These are phyloP conservation scores for Pestalotiopsis sp. DNA, from an alignment of 2,329 filamentous ascomycete species.

Conservation along the genomic window DNA sequence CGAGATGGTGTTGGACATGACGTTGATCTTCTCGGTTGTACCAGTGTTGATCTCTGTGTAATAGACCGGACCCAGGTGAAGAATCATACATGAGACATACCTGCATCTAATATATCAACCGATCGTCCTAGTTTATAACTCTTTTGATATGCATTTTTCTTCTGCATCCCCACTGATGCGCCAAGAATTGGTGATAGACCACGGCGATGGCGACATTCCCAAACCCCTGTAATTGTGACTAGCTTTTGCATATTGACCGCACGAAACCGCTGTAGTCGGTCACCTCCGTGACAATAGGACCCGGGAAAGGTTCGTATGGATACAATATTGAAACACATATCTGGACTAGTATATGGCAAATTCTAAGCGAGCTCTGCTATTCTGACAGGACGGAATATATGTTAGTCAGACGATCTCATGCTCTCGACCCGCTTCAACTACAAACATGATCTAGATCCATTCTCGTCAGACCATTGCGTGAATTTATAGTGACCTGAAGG, in stretches of 20 bases:
- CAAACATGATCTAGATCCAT: background rate
- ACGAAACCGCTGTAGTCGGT: background rate
- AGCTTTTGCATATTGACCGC: background rate
- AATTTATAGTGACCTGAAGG: too few relatives aligned
- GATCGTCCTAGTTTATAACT: background rate
- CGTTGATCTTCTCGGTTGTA: background rate
- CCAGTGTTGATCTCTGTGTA: background rate
- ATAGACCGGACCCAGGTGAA: background rate
- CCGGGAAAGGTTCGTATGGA: background rate
- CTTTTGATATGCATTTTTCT: background rate
- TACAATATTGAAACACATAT: background rate
- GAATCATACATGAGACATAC: background rate
- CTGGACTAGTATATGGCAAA: background rate
- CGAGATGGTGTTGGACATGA: background rate
- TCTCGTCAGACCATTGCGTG: too few relatives aligned
- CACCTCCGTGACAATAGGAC: background rate
- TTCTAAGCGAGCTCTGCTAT: background rate
- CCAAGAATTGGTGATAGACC: conserved; percentile 10
- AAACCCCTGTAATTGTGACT: conserved; percentile 5
- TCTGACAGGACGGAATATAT: background rate
- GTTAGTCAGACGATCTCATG: background rate
- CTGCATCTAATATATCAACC: background rate
- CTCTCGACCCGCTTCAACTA: background rate
- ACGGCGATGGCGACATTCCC: conserved; percentile 1
- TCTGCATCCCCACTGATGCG: background rate